Percentiles rank a stretch among this genome's conserved stretches.
These are phyloP conservation scores for Aspergillus persii DNA, from an alignment of 2,329 filamentous ascomycete genomes.

Conservation along the genomic window DNA sequence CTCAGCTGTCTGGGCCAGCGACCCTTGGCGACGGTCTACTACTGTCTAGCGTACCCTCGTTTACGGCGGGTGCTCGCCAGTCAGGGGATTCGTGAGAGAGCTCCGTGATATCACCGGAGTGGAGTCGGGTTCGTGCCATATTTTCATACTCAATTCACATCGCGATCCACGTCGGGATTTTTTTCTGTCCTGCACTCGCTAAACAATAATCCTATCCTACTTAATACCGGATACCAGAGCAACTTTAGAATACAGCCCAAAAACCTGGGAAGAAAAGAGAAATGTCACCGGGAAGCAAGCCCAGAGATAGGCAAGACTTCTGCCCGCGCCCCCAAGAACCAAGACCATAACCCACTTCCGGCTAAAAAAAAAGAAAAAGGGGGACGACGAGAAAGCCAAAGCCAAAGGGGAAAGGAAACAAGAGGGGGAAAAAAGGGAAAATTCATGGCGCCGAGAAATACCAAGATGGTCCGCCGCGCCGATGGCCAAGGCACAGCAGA, in stretches of 20 bases:
- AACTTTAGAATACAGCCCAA: conserved; percentile 13
- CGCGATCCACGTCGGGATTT: conserved; percentile 3
- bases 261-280: conserved; percentile 4
- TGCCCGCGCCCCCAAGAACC: conserved; percentile 3
- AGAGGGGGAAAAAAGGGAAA: conserved; percentile 6
- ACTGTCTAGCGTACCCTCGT: background rate
- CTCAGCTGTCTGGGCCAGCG: conserved; percentile 3
- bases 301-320: background rate
- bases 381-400: background rate
- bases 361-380: conserved; percentile 8
- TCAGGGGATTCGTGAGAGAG: background rate
- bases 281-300: background rate
- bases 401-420: background rate
- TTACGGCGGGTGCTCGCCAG: background rate
- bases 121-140: background rate
- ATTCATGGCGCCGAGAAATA: conserved; percentile 35
- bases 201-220: background rate
- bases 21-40: background rate
- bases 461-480: conserved; percentile 27
- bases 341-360: background rate
- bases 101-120: background rate
- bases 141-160: conserved; percentile 1
- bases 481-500: conserved; percentile 27
- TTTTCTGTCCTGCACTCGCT: conserved; percentile 1
- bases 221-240: background rate